Evolutionary conservation across 2,329 filamentous ascomycete species (phyloP), one percentile per base, ranked within the genome.

Genomic region (Dactylellina cionopaga): DNA sequence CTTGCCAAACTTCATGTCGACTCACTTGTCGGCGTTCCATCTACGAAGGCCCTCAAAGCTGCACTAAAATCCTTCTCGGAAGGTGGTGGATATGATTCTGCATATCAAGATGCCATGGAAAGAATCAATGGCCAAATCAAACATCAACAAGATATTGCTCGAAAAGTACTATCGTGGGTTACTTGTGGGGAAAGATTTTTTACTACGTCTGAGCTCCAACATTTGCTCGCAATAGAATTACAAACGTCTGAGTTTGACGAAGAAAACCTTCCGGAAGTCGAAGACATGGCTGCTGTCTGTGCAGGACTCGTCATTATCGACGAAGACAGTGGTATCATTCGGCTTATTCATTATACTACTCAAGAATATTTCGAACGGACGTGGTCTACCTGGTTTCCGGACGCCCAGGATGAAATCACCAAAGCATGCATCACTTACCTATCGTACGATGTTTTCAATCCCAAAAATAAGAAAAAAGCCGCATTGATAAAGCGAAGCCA

Each of bases 1-100:
- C 77, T 82, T 10, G 81, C 80, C 9, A 75, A 80, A 27, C 78
- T 83, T 6, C 75, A 82, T 74, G 58, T 81, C 3, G 76, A 79
- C 17, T 39, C 35, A 4, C 35, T 39, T 10, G 11, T 39, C 3
- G 35, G 35, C 4, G 5, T 39, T 4, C 35, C 35, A 39, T 39
- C 35, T 3, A 39, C 11, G 17, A 39, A 39, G 35, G 35, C 35
- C 3, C 35, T 39, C 5, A 27, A 17, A 29, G 7, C 13, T 6
- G n/a, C 31, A 7, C 35, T 25, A 19, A 7, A 56, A 6, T 29
- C 7, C n/a, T 11, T 9, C 13, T 56, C 11, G 5, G 19, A 7
- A 13, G 10, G 17, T 17, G 25, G 37, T 2, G 51, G 13, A n/a
- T 66, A 56, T 19, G 31, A 51, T 10, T 1, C 7, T 10, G 41